phyloP scores from a whole-genome alignment of 352 stramenopile genomes.

The Pythium oligandrum region DNA sequence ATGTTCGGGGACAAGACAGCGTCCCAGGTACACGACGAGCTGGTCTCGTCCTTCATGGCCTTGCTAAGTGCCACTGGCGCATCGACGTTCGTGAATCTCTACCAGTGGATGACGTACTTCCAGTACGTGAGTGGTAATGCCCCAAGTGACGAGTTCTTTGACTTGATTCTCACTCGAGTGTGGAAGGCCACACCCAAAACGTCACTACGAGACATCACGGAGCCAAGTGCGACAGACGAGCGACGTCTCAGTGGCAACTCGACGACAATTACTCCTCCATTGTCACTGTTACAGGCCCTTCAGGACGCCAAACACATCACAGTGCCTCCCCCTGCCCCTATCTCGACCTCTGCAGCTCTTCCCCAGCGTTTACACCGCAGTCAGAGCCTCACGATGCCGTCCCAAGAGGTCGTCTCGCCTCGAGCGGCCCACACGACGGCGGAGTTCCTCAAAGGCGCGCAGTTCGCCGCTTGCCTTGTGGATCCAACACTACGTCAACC shows the following conservation, averaged over 20 bases:
- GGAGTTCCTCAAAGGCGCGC: conserved; percentile 64
- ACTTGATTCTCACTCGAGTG: conserved; percentile 64
- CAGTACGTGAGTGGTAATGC: conserved; percentile 64
- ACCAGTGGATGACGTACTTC: conserved; percentile 74
- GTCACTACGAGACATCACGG: conserved; percentile 33
- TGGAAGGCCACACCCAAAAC: conserved; percentile 46
- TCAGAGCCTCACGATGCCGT: conserved; percentile 13
- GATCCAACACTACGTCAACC: conserved; percentile 34
- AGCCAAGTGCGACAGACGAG: neutral
- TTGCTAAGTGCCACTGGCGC: conserved; percentile 10
- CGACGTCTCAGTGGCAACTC: neutral
- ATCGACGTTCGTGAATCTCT: conserved; percentile 55
- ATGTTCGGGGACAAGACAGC: conserved; percentile 64
- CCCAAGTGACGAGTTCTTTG: conserved; percentile 74
- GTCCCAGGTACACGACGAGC: conserved; percentile 53
- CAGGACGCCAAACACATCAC: conserved; percentile 33
- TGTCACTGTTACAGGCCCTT: conserved; percentile 52
- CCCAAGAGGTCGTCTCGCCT: conserved; percentile 21
- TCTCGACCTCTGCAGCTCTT: conserved; percentile 1
- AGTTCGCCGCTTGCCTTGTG: conserved; percentile 59
- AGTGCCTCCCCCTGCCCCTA: conserved; percentile 13
- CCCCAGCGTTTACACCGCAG: conserved; percentile 18
- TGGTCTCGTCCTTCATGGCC: conserved; percentile 44
- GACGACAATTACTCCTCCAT: conserved; percentile 4
- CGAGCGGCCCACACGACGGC: conserved; percentile 39